phyloP scores from a whole-genome alignment of 345 rosid genomes.

The Alliaria petiolata region DNA sequence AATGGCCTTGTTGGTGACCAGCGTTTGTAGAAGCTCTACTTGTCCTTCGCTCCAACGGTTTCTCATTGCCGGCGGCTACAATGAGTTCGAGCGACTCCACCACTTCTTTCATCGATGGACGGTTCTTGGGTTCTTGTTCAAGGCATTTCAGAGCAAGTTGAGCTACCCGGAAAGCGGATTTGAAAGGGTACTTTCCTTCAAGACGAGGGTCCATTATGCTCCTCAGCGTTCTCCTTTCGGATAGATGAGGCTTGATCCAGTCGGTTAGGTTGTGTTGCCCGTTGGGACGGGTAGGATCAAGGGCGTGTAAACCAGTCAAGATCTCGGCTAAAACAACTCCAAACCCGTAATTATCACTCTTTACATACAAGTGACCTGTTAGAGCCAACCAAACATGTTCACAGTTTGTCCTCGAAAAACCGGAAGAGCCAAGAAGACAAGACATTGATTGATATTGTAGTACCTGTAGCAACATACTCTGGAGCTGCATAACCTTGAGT shows the following conservation, averaged over 20 bases:
- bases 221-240: slow-evolving; percentile 65
- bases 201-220: slow-evolving; percentile 62
- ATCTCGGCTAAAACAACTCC: slow-evolving; percentile 92
- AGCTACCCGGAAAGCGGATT: slow-evolving; percentile 60
- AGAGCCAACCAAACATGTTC: slow-evolving; percentile 1
- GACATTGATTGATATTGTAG: background rate
- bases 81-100: slow-evolving; percentile 57
- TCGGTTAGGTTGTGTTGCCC: slow-evolving; percentile 65
- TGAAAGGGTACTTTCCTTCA: slow-evolving; percentile 79
- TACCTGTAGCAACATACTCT: slow-evolving; percentile 94
- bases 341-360: slow-evolving; percentile 92
- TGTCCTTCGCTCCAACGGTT: slow-evolving; percentile 48
- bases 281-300: slow-evolving; percentile 74
- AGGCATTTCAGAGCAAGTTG: slow-evolving; percentile 70
- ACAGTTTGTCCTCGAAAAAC: background rate
- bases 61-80: slow-evolving; percentile 50
- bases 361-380: slow-evolving; percentile 93
- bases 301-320: slow-evolving; percentile 74
- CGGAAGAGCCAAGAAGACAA: background rate
- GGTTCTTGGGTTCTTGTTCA: slow-evolving; percentile 60
- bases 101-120: slow-evolving; percentile 92
- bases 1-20: slow-evolving; percentile 34
- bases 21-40: slow-evolving; percentile 29
- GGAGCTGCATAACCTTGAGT: slow-evolving; percentile 97
- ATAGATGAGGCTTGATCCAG: slow-evolving; percentile 81